Evolutionary conservation across 2,329 filamentous ascomycete genomes (phyloP), one percentile per base, ranked within the genome.

Genomic region (Leptographium radiaticola): DNA sequence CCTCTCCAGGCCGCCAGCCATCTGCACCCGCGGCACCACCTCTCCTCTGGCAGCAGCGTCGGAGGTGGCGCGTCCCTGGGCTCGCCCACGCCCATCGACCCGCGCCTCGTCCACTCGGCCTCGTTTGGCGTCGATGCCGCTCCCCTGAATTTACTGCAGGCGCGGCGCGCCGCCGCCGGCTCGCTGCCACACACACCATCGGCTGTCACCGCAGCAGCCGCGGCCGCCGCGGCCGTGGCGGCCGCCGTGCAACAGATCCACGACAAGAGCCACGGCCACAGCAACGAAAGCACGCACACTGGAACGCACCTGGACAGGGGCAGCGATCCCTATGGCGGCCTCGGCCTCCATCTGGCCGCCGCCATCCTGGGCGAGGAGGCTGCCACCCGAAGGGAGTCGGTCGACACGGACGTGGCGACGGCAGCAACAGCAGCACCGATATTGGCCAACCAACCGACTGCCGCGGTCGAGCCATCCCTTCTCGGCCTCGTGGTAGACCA

Each of bases 401-500:
- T 16, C 25, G 34, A 36, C 30, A 5, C n/a, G 5, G 42, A 12
- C 15, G 4, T 45, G 25, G 13, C 40, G 20, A 7, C 31, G 6
- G 36, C n/a, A n/a, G 20, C 44, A 20, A 47, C 57, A 15, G 55
- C 53, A n/a, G 13, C 45, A n/a, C 48, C 16, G 18, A 49, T 57
- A 15, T 55, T 53, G 3, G 18, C 18, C 6, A 34, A 12, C 18
- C 38, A 34, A 11, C 10, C 33, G 25, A 25, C 34, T 10, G 30
- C n/a, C 33, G 34, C 59, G 10, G 63, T 65, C 30, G 63, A 64
- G 39, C 70, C 71, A 53, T 64, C 68, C 0, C 62, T 70, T 20
- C 68, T 74, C 15, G 68, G 69, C 56, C 67, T 70, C 52, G 67
- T 71, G n/a, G 59, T 74, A 48, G 70, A 72, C 56, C 68, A 71